Conservation (phyloP, 106 monocot genomes). For the Triglochin maritima region DNA sequence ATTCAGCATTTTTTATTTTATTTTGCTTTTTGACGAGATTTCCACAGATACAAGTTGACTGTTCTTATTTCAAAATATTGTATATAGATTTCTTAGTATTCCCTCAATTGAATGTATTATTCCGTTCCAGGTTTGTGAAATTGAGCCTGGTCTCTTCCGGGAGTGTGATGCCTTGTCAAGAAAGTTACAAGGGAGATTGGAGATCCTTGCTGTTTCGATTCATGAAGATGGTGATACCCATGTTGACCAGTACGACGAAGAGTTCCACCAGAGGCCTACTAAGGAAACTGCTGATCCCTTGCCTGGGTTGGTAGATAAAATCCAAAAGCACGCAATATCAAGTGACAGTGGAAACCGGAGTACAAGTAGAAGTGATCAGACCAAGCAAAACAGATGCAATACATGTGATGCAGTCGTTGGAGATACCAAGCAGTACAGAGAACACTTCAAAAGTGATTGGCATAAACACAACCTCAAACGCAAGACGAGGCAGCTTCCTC, state of each 20-base stretch:
- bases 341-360: conserved; percentile 12
- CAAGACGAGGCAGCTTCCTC: conserved; percentile 72
- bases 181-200: conserved; percentile 68
- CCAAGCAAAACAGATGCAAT: conserved; percentile 62
- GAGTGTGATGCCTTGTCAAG: conserved; percentile 75
- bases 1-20: too few species aligned
- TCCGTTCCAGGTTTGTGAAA: conserved; percentile 61
- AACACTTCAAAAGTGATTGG: conserved; percentile 84
- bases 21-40: too few species aligned
- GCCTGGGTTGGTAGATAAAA: conserved; percentile 22
- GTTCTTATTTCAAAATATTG: too few species aligned
- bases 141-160: conserved; percentile 67
- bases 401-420: conserved; percentile 72
- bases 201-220: conserved; percentile 73
- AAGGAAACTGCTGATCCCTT: conserved; percentile 23
- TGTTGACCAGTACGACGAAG: conserved; percentile 48
- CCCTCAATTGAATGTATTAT: too few species aligned
- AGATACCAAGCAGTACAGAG: conserved; percentile 77
- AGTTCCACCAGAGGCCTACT: conserved; percentile 16
- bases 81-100: too few species aligned
- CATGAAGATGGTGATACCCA: conserved; percentile 50
- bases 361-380: conserved; percentile 11
- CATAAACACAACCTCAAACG: conserved; percentile 88
- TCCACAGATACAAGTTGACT: too few species aligned
- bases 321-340: conserved; percentile 36